phyloP scores from a whole-genome alignment of 2,329 filamentous ascomycete species.

The Sclerotinia minor region DNA sequence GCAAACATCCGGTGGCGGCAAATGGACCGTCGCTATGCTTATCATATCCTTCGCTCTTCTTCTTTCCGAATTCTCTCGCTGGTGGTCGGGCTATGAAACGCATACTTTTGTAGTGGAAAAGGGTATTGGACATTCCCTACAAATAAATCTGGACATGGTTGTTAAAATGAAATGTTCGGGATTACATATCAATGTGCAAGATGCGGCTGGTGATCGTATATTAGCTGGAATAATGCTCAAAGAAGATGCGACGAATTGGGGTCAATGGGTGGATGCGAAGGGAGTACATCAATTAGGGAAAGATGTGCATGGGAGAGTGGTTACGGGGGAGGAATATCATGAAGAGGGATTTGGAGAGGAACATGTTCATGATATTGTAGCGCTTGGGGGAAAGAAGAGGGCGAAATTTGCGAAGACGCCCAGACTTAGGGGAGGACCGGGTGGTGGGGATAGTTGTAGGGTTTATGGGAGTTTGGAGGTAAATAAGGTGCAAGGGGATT shows the following conservation, averaged over 20 bases:
- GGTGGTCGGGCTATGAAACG: slow-evolving; percentile 80
- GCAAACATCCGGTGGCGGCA: slow-evolving; percentile 80
- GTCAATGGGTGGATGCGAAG: slow-evolving; percentile 73
- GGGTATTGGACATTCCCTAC: slow-evolving; percentile 79
- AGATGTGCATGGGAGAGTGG: slow-evolving; percentile 55
- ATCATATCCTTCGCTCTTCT: slow-evolving; percentile 73
- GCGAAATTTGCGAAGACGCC: slow-evolving; percentile 77
- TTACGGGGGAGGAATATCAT: slow-evolving; percentile 60
- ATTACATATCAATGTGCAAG: slow-evolving; percentile 95
- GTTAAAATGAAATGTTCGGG: slow-evolving; percentile 84
- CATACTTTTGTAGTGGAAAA: slow-evolving; percentile 95
- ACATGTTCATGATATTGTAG: slow-evolving; percentile 89
- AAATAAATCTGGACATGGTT: slow-evolving; percentile 95
- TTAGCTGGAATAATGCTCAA: slow-evolving; percentile 73
- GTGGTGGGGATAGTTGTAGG: slow-evolving; percentile 70
- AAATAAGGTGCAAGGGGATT: slow-evolving; percentile 97
- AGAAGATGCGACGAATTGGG: slow-evolving; percentile 78
- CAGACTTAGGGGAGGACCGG: slow-evolving; percentile 46
- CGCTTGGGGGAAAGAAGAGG: slow-evolving; percentile 61
- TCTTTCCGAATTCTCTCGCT: slow-evolving; percentile 74
- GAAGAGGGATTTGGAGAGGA: slow-evolving; percentile 74
- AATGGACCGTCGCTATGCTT: slow-evolving; percentile 86
- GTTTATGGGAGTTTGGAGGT: slow-evolving; percentile 87
- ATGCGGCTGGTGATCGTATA: slow-evolving; percentile 89
- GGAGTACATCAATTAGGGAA: slow-evolving; percentile 62